Base-by-base conservation (phyloP, 139 green algal genomes). In the Picochlorum sp. region DNA sequence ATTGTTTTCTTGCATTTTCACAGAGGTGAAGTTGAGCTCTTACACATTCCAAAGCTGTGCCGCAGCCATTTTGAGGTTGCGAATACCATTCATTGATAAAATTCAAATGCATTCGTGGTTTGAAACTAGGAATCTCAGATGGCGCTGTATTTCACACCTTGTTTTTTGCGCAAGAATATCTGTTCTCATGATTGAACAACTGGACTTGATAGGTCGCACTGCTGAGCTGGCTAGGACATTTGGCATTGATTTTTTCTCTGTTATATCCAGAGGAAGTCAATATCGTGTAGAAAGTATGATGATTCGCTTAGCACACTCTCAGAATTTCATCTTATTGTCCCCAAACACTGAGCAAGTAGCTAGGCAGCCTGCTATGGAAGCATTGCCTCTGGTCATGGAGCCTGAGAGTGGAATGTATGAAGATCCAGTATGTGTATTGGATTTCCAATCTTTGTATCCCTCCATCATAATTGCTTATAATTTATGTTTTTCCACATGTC, bases 381-480 rank as follows among this genome's bases (percentile, higher is more conserved):
- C 64, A 7, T 61, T 96, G 1, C 92, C 92, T 2, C 80, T 98
- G n/a, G 89, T 98, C 1, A 94, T 98, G 82, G 92, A 98, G 78
- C 92, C 92, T 2, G 73, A 92, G 70, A 83, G 61, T 24, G 56
- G 78, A 24, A 59, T 97, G 29, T 95, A 96, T 76, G 66, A 61
- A 12, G 71, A 74, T 60, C 91, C 91, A 3, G 77, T 91, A 10
- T 65, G 95, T 16, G 91, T 98, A 40, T 80, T 98, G 56, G 92
- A 98, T 74, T 98, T 98, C 68, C 89, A 97, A 55, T 89, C 75
- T 7, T 87, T 98, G 12, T 98, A 98, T 75, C 92, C 92, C 26
- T 94, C 82, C 35, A 79, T 90, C 51, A 75, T 98, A 59, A 98
- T 98, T 55, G 91, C 91, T 3, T 96, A 98, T 83, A 98, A 98